Evolutionary conservation across 2,329 filamentous ascomycete genomes (phyloP).

Genomic region (Penicillium brevicompactum): DNA sequence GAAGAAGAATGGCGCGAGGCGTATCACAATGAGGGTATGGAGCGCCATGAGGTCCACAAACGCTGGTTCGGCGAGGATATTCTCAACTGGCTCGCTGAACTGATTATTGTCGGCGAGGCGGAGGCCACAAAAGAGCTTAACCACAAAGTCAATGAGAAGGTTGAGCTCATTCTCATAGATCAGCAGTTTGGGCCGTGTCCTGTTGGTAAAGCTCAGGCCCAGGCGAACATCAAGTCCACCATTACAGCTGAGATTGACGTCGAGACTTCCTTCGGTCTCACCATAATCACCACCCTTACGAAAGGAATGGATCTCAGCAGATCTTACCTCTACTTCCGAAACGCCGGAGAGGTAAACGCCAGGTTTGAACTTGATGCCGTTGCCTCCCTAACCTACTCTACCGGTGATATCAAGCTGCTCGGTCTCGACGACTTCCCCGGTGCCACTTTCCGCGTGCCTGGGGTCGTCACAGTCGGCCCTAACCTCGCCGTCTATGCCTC

Average conservation of each 20-base stretch:
- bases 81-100: constrained; percentile 31
- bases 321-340: constrained; percentile 16
- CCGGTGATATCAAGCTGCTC: constrained; percentile 13
- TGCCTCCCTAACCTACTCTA: constrained; percentile 5
- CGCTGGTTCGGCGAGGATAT: constrained; percentile 39
- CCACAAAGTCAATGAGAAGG: constrained; percentile 8
- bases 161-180: constrained; percentile 9
- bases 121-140: constrained; percentile 10
- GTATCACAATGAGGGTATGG: constrained; percentile 29
- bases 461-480: constrained; percentile 19
- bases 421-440: constrained; percentile 16
- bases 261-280: constrained; percentile 11
- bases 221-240: constrained; percentile 7
- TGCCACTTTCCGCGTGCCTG: constrained; percentile 13
- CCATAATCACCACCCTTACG: constrained; percentile 9
- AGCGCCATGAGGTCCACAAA: constrained; percentile 34
- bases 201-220: constrained; percentile 4
- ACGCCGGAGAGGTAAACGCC: constrained; percentile 7
- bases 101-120: constrained; percentile 1
- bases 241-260: constrained; percentile 8
- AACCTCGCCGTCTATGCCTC: constrained; percentile 27
- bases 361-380: constrained; percentile 13
- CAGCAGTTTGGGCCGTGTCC: constrained; percentile 13
- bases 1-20: constrained; percentile 43
- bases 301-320: constrained; percentile 12